phyloP scores from a whole-genome alignment of 2,329 filamentous ascomycete genomes.

The Aspergillus brasiliensis region DNA sequence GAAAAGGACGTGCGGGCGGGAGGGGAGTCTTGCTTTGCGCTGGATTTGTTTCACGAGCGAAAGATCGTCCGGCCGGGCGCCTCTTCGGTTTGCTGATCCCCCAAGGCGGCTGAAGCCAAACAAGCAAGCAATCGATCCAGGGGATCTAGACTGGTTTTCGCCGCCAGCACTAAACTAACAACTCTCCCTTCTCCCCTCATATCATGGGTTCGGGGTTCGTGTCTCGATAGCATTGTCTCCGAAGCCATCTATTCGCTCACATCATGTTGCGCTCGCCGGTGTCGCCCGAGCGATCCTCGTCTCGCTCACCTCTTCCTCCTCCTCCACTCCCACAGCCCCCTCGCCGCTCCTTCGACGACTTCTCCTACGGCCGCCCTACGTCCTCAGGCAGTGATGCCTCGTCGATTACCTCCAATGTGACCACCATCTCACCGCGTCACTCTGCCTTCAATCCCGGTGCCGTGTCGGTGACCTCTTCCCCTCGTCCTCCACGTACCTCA shows the following conservation, averaged over 20 bases:
- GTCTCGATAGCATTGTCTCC: no score
- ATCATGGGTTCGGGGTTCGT: no score
- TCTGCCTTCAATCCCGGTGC: conserved; percentile 29
- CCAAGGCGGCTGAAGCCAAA: no score
- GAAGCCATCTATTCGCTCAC: no score
- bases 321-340: conserved; percentile 20
- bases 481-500: conserved; percentile 31
- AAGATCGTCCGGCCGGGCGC: no score
- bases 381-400: conserved; percentile 53
- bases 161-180: no score
- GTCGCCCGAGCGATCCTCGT: conserved; percentile 26
- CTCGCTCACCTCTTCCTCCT: conserved; percentile 20
- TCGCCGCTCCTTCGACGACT: conserved; percentile 34
- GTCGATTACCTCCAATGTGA: conserved; percentile 46
- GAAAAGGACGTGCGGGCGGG: not conserved
- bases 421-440: conserved; percentile 45
- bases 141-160: no score
- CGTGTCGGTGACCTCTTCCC: conserved; percentile 19
- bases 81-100: no score
- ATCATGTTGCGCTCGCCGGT: conserved; percentile 26
- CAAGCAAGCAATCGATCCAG: no score
- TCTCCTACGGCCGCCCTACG: conserved; percentile 37
- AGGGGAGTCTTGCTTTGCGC: not conserved
- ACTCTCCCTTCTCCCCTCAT: no score
- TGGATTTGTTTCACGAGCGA: no score